Base-by-base conservation (phyloP, 139 green algal species). In the Penium margaritaceum region DNA sequence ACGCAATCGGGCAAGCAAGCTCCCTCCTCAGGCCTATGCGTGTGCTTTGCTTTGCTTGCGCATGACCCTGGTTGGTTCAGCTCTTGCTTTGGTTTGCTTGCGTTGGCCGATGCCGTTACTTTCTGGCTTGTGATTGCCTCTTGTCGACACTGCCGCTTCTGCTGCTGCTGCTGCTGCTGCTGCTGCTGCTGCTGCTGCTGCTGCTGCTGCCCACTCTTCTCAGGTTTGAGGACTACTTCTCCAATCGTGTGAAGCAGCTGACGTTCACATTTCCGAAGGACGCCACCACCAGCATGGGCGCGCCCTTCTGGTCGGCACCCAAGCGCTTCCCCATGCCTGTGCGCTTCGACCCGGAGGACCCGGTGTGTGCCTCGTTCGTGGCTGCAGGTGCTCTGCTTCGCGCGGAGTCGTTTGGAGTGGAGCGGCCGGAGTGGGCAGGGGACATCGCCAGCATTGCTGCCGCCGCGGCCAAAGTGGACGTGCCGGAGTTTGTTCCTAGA, bases 191-290 rank as follows among this genome's bases (percentile, higher is more conserved):
- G n/a, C n/a, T n/a, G n/a, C n/a, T n/a, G n/a, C n/a, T n/a, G n/a
- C n/a, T n/a, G n/a, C n/a, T n/a, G n/a, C n/a, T n/a, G n/a, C n/a
- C n/a, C n/a, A n/a, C n/a, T n/a, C n/a, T n/a, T n/a, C n/a, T n/a
- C n/a, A n/a, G n/a, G 54, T 86, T 84, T 67, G 81, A 90, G 78
- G 65, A 81, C 6, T 81, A 88, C 38, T 96, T 96, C 77, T 83
- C 95, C 76, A 90, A 97, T 79, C 77, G 72, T 7, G 89, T 98
- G 21, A 88, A 87, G 37, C 94, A 98, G 84, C 87, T 98, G 46
- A 86, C 85, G 21, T 95, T 87, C 84, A 98, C 92, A 39, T 97
- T 98, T 78, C 92, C 93, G 6, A 88, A 97, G 83, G 92, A 99
- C 61, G 89, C 91, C 33, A 81, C 83, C 51, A 98, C 94, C 21